phyloP scores from a whole-genome alignment of 1,284 basidiomycete genomes.

The Cutaneotrichosporon dermatis region DNA sequence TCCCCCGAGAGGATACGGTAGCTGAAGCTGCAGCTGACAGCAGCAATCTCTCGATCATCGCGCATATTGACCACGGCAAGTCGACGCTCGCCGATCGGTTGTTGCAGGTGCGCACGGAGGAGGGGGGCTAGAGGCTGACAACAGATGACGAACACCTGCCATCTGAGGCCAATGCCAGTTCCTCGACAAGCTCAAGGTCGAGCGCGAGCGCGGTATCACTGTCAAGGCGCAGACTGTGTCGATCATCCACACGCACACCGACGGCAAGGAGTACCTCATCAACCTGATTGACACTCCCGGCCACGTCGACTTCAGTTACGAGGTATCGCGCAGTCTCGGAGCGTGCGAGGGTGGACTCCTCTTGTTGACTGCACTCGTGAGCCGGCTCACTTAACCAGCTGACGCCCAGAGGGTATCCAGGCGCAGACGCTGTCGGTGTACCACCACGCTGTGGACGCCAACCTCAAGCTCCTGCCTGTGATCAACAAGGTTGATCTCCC shows the following conservation, averaged over 20 bases:
- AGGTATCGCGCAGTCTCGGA: conserved; percentile 85
- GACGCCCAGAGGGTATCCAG: conserved; percentile 71
- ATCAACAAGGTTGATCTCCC: conserved; percentile 95
- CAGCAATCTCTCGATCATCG: conserved; percentile 91
- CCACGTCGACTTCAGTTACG: conserved; percentile 95
- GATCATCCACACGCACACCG: conserved; percentile 67
- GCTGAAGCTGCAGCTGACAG: conserved; percentile 15
- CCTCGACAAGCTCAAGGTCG: conserved; percentile 92
- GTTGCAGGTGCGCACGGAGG: conserved; percentile 57
- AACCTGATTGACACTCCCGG: conserved; percentile 98
- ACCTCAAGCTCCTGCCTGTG: conserved; percentile 82
- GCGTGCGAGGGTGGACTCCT: conserved; percentile 92
- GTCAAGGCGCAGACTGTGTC: conserved; percentile 92
- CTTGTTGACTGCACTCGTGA: conserved; percentile 82
- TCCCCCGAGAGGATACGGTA: conserved; percentile 72
- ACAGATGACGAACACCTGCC: conserved; percentile 84
- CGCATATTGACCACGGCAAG: conserved; percentile 90
- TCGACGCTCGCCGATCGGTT: conserved; percentile 82
- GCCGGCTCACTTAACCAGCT: conserved; percentile 4
- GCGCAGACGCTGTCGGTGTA: conserved; percentile 96
- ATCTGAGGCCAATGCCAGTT: conserved; percentile 67
- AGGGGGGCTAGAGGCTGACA: conserved; percentile 7
- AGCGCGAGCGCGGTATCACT: conserved; percentile 61
- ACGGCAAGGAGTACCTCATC: conserved; percentile 65
- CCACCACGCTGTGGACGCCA: conserved; percentile 76